Evolutionary conservation across 202 grass and related monocot genomes (phyloP).

Genomic region (Cymbopogon flexuosus): DNA sequence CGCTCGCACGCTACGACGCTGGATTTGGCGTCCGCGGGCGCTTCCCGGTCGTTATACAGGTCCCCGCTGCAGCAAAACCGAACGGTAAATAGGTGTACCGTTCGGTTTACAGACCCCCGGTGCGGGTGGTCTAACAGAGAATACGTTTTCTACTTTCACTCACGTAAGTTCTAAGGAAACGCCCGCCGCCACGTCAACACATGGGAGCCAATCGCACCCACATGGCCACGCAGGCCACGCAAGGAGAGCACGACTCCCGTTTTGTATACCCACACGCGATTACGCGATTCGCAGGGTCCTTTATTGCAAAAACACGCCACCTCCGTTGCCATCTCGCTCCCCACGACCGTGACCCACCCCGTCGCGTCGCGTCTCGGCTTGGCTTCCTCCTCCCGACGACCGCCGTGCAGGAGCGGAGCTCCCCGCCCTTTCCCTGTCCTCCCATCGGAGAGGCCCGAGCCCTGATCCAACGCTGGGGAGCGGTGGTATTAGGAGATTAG

Average conservation of each 20-base stretch:
- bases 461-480: not conserved
- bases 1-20: too few relatives aligned
- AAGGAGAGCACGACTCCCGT: not conserved
- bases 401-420: slow-evolving; percentile 24
- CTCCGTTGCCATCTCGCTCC: slow-evolving; percentile 13
- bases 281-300: slow-evolving; percentile 10
- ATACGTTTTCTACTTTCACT: not conserved
- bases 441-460: not conserved
- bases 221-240: slow-evolving; percentile 32
- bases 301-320: slow-evolving; percentile 41
- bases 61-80: too few relatives aligned
- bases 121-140: not conserved
- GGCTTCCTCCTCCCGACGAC: not conserved
- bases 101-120: too few relatives aligned
- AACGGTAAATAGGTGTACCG: too few relatives aligned
- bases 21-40: too few relatives aligned
- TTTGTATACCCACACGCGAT: not conserved
- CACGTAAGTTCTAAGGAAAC: not conserved
- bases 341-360: not conserved
- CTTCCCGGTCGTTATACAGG: too few relatives aligned
- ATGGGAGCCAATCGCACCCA: slow-evolving; percentile 4
- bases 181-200: slow-evolving; percentile 14
- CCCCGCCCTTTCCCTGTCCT: not conserved
- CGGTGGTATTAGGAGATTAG: not conserved
- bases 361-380: not conserved